phyloP scores from a whole-genome alignment of 768 basidiomycete genomes.

The Tylopilus subfusipes region DNA sequence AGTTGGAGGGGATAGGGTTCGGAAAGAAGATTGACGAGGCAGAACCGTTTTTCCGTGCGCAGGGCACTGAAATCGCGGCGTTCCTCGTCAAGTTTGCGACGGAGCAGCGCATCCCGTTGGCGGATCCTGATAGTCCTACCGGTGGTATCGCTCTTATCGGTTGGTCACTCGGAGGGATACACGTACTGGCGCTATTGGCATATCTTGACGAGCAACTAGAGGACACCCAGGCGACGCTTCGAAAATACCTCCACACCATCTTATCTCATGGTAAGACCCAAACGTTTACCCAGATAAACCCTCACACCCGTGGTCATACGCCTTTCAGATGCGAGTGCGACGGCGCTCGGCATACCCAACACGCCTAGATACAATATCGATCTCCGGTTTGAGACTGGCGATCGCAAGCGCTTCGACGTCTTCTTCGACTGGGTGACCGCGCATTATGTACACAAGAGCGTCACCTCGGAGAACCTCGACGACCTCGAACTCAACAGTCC shows the following conservation, averaged over 20 bases:
- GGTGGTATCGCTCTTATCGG: conserved; percentile 20
- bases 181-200: conserved; percentile 9
- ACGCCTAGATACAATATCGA: neutral
- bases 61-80: conserved; percentile 18
- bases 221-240: conserved; percentile 4
- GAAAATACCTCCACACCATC: conserved; percentile 19
- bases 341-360: conserved; percentile 11
- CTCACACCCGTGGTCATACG: neutral
- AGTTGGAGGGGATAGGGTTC: conserved; percentile 7
- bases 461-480: conserved; percentile 13
- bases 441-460: conserved; percentile 15
- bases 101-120: conserved; percentile 13
- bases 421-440: conserved; percentile 17
- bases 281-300: neutral
- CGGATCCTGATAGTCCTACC: neutral
- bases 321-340: conserved; percentile 4
- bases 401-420: conserved; percentile 9
- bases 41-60: conserved; percentile 13
- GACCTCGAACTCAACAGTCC: conserved; percentile 16
- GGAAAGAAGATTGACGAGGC: conserved; percentile 16
- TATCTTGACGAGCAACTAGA: conserved; percentile 12
- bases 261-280: conserved; percentile 15
- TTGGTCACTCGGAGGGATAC: conserved; percentile 20
- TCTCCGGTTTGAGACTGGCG: conserved; percentile 1
- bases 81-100: conserved; percentile 18